A percentile compares a stretch with the other conserved stretches of the same genome.
phyloP scores from a whole-genome alignment of 2,329 filamentous ascomycete species.

The Botrytis cinerea region DNA sequence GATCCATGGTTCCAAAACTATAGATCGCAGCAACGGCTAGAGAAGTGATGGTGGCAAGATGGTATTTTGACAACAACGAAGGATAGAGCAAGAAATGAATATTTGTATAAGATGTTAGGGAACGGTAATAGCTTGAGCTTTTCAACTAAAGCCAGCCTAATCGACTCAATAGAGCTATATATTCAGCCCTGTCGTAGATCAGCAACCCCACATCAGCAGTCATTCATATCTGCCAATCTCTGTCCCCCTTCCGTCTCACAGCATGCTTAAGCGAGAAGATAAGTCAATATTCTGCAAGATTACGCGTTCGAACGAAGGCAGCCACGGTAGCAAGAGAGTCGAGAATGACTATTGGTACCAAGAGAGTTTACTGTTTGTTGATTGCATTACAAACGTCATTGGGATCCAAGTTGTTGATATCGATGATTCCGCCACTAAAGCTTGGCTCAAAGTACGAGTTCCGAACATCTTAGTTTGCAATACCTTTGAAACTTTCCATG shows the following conservation, averaged over 20 bases:
- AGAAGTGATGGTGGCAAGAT: background rate
- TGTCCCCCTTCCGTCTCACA: background rate
- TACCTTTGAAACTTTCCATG: background rate
- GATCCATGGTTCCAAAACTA: constrained; percentile 9
- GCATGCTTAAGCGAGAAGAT: constrained; percentile 11
- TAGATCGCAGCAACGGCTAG: no score
- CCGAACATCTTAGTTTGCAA: background rate
- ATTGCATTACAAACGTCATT: constrained; percentile 11
- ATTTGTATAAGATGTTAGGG: background rate
- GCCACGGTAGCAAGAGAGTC: background rate
- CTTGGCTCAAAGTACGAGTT: background rate
- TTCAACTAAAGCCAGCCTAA: background rate
- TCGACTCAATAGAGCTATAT: background rate
- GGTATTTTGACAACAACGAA: background rate
- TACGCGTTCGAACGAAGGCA: constrained; percentile 21
- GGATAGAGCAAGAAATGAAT: constrained; percentile 6
- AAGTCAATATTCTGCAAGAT: background rate
- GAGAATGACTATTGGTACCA: constrained; percentile 10
- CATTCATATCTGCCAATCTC: background rate
- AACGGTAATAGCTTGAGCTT: constrained; percentile 2
- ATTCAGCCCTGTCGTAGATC: constrained; percentile 1
- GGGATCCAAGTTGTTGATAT: constrained; percentile 1
- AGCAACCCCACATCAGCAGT: constrained; percentile 16
- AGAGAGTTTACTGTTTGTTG: background rate
- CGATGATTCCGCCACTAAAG: background rate